These are phyloP conservation scores for Sordariomycetes sp. DNA, from an alignment of 2,329 filamentous ascomycete species.

Conservation along the genomic window DNA sequence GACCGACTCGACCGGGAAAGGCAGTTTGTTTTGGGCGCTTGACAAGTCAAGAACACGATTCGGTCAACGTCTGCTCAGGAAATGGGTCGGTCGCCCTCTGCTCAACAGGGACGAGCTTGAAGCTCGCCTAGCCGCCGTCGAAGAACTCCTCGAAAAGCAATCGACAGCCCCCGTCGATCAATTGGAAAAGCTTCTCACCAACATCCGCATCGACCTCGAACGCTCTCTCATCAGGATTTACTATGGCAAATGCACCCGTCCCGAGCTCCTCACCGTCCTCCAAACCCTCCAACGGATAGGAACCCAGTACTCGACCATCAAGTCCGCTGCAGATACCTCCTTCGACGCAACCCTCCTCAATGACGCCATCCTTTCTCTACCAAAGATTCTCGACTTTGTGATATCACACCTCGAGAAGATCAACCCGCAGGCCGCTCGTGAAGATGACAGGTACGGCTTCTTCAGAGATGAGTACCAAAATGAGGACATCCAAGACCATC, in stretches of 20 bases:
- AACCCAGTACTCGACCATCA: constrained; percentile 63
- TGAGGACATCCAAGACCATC: constrained; percentile 80
- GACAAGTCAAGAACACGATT: constrained; percentile 88
- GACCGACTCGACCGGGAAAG: constrained; percentile 75
- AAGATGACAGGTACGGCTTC: constrained; percentile 89
- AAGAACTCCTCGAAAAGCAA: constrained; percentile 68
- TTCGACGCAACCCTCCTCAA: constrained; percentile 65
- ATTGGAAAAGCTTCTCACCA: constrained; percentile 61
- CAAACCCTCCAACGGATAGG: constrained; percentile 79
- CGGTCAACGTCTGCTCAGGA: constrained; percentile 77
- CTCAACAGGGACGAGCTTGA: constrained; percentile 68
- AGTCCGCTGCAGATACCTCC: constrained; percentile 54
- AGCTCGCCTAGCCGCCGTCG: constrained; percentile 72
- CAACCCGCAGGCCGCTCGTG: constrained; percentile 71
- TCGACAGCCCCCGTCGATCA: constrained; percentile 62
- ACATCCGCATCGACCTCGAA: constrained; percentile 74
- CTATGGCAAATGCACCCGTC: constrained; percentile 88
- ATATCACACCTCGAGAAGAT: constrained; percentile 73
- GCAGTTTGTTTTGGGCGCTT: constrained; percentile 90
- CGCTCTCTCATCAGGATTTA: constrained; percentile 92
- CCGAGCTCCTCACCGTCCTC: constrained; percentile 76
- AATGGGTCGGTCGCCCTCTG: constrained; percentile 89
- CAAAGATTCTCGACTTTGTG: constrained; percentile 65
- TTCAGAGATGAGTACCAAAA: constrained; percentile 83
- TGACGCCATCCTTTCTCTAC: constrained; percentile 65